phyloP scores from a whole-genome alignment of 176 grass and related monocot genomes.

The Hordeum marinum region DNA sequence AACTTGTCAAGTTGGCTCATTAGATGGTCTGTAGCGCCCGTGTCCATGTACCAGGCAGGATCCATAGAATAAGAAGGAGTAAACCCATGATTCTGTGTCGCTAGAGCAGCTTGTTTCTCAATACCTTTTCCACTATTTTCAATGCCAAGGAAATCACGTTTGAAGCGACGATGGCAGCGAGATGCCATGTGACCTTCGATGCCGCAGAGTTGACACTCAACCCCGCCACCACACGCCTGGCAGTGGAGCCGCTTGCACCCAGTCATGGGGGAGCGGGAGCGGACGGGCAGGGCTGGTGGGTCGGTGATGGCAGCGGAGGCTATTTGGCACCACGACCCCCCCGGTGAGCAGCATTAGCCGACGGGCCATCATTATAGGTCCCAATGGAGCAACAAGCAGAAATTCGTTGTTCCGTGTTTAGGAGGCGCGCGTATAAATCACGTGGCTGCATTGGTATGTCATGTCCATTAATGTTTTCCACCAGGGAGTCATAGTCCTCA shows the following conservation, averaged over 20 bases:
- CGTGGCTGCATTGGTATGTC: background rate
- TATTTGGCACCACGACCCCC: background rate
- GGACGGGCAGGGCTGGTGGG: background rate
- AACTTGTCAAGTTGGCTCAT: background rate
- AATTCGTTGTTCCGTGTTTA: background rate
- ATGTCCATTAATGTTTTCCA: background rate
- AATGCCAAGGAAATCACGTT: no score
- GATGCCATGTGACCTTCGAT: no score
- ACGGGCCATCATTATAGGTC: background rate
- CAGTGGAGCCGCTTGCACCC: no score
- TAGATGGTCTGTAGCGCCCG: background rate
- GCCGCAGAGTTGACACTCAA: no score
- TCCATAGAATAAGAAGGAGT: background rate
- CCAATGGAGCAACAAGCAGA: background rate
- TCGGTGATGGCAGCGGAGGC: background rate
- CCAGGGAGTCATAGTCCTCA: background rate
- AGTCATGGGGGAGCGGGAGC: no score
- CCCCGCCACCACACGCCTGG: no score
- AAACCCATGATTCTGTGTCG: background rate
- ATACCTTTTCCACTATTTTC: no score
- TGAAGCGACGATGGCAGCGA: no score
- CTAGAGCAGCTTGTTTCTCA: no score
- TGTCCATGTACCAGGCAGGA: background rate
- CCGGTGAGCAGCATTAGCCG: background rate
- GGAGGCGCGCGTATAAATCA: background rate